These are phyloP conservation scores for Eutypella sp. DNA, from an alignment of 2,329 filamentous ascomycete species.

Conservation along the genomic window DNA sequence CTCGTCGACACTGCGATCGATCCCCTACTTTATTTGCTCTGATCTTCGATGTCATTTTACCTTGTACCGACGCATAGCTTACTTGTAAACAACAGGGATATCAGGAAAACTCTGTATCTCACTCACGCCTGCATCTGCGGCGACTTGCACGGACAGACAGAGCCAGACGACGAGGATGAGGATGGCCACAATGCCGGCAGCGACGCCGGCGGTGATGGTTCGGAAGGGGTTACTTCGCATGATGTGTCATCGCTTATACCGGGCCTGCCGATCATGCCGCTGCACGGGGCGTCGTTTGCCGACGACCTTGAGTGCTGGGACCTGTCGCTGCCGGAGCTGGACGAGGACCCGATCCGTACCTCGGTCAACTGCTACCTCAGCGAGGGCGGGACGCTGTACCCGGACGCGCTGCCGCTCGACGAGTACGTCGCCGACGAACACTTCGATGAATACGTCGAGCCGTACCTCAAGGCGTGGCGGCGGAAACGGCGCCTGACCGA, in stretches of 20 bases:
- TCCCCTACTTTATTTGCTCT: neutral
- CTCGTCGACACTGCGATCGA: too few species aligned
- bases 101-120: conserved; percentile 18
- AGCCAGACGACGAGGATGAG: conserved; percentile 8
- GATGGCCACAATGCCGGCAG: neutral
- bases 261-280: too few species aligned
- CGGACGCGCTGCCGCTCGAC: conserved; percentile 12
- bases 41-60: neutral
- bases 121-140: conserved; percentile 21
- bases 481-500: too few species aligned
- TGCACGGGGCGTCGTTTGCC: too few species aligned
- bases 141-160: conserved; percentile 13
- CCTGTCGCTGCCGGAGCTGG: conserved; percentile 10
- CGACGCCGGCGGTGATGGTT: too few species aligned
- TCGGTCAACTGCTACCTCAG: conserved; percentile 16
- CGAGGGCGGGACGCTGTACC: conserved; percentile 10
- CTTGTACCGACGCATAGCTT: neutral
- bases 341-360: conserved; percentile 6
- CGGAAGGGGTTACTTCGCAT: too few species aligned
- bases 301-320: conserved; percentile 16
- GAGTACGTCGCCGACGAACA: conserved; percentile 6
- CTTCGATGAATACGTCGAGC: conserved; percentile 10
- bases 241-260: too few species aligned
- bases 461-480: too few species aligned
- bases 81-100: conserved; percentile 5